Percentiles rank a stretch among this genome's conserved stretches.
phyloP scores from a whole-genome alignment of 441 rosid genomes.

The Euphorbia celastroides region DNA sequence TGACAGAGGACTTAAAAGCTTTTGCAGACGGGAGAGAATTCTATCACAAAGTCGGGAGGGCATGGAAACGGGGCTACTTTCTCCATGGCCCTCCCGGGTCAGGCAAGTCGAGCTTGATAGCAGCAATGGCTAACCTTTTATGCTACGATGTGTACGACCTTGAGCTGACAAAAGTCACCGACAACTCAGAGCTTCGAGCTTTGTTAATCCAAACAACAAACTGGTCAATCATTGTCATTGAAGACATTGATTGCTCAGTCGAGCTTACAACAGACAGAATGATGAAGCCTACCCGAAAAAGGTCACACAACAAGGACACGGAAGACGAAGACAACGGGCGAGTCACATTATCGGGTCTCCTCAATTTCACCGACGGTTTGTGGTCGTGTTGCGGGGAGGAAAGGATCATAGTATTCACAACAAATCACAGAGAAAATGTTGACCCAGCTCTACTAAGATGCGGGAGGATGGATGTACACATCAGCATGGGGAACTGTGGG shows the following conservation, averaged over 20 bases:
- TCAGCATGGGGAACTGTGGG: slow-evolving; percentile 35
- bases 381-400: slow-evolving; percentile 98
- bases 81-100: slow-evolving; percentile 83
- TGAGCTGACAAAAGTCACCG: slow-evolving; percentile 65
- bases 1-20: slow-evolving; percentile 61
- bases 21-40: slow-evolving; percentile 56
- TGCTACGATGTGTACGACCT: slow-evolving; percentile 74
- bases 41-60: slow-evolving; percentile 73
- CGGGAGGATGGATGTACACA: slow-evolving; percentile 96
- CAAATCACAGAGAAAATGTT: slow-evolving; percentile 78
- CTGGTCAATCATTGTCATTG: slow-evolving; percentile 80
- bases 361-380: slow-evolving; percentile 89
- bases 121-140: slow-evolving; percentile 75
- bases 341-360: slow-evolving; percentile 69
- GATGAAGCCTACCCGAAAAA: too few species aligned
- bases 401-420: slow-evolving; percentile 84
- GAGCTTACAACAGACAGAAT: too few species aligned
- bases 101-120: slow-evolving; percentile 76
- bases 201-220: slow-evolving; percentile 78
- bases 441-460: slow-evolving; percentile 81
- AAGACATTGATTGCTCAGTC: slow-evolving; percentile 86
- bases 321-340: slow-evolving; percentile 32
- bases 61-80: slow-evolving; percentile 79
- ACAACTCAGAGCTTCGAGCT: slow-evolving; percentile 64
- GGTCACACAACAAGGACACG: slow-evolving; percentile 45